These are phyloP conservation scores for Hordeum marinum DNA, from an alignment of 176 grass and related monocot species.

Conservation along the genomic window DNA sequence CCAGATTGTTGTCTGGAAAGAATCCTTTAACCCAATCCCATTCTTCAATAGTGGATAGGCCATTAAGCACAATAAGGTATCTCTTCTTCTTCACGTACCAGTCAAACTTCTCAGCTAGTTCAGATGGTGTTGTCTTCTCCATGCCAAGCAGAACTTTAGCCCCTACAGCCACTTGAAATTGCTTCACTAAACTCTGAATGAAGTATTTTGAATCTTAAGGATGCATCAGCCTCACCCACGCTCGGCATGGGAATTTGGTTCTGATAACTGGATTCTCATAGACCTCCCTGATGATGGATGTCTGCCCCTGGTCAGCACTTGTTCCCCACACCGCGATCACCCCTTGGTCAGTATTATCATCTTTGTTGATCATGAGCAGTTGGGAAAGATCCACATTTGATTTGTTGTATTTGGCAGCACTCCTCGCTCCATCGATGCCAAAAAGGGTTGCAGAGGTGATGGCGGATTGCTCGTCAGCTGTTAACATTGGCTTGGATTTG, in stretches of 20 bases:
- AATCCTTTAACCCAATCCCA: too few species aligned
- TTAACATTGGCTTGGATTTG: not conserved
- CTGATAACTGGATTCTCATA: not conserved
- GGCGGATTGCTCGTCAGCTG: not conserved
- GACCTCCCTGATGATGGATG: not conserved
- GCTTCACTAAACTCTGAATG: not conserved
- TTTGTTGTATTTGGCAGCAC: not conserved
- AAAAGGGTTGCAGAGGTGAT: not conserved
- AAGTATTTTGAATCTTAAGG: not conserved
- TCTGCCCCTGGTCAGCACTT: not conserved
- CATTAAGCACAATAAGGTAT: constrained; percentile 10
- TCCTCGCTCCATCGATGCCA: not conserved
- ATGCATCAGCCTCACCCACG: not conserved
- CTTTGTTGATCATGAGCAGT: too few species aligned
- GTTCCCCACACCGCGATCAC: not conserved
- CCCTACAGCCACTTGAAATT: not conserved
- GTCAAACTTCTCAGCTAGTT: not conserved
- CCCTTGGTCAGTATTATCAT: not conserved
- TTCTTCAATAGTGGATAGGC: too few species aligned
- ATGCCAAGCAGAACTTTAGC: not conserved
- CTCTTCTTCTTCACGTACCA: not conserved
- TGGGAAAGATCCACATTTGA: not conserved
- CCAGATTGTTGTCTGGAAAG: too few species aligned
- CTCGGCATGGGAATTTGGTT: not conserved
- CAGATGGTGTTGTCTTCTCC: accelerated